Conservation (phyloP, 495 filamentous ascomycete species). For the Aspergillus hancockii region DNA sequence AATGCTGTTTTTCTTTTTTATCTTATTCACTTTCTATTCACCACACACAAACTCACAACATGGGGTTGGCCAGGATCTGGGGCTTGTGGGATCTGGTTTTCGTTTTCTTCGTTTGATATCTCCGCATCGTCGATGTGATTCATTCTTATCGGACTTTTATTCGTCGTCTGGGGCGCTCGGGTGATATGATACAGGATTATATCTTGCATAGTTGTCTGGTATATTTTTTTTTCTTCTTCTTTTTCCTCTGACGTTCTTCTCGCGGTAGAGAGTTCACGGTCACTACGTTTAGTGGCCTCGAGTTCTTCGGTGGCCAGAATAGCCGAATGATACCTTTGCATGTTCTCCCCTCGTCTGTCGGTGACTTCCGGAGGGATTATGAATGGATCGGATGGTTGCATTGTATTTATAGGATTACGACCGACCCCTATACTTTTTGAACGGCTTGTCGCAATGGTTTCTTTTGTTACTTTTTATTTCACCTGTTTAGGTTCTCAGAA, state of each 20-base stretch:
- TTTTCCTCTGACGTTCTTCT: neutral
- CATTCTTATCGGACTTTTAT: constrained; percentile 21
- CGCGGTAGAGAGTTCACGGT: constrained; percentile 4
- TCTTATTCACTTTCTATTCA: constrained; percentile 1
- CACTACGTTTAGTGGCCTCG: neutral
- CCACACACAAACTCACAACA: neutral
- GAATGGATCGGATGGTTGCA: constrained; percentile 4
- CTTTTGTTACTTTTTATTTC: neutral
- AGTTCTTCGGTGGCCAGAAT: neutral
- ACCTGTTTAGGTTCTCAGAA: neutral
- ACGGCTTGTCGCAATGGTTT: neutral
- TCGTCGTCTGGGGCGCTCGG: constrained; percentile 24
- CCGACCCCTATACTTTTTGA: neutral
- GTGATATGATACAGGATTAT: constrained; percentile 31
- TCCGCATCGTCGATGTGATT: constrained; percentile 25
- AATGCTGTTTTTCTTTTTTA: constrained; percentile 1
- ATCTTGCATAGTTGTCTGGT: constrained; percentile 21
- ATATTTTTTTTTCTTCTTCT: neutral
- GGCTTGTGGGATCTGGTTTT: constrained; percentile 8
- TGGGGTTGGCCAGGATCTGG: constrained; percentile 1
- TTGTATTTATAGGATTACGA: neutral
- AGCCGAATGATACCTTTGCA: constrained; percentile 2
- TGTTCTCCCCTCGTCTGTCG: neutral
- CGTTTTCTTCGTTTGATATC: constrained; percentile 15
- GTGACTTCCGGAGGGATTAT: neutral